Evolutionary conservation across 164 flowering plant species (phyloP).

Genomic region (Vitis vinifera): DNA sequence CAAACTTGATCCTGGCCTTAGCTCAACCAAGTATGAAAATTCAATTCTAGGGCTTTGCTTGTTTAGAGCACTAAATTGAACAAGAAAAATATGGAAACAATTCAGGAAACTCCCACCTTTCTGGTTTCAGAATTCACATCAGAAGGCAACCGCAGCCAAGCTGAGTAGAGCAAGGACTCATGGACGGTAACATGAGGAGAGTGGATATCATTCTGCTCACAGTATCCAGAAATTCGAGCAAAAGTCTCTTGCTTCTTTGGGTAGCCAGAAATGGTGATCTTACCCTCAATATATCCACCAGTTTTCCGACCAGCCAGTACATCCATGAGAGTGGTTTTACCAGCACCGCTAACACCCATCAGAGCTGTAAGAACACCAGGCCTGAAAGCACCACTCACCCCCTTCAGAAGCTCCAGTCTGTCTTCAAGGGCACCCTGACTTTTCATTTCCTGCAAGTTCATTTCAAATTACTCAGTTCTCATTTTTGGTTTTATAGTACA

Average conservation of each 20-base stretch:
- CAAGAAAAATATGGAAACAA: too few relatives aligned
- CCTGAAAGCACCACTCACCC: constrained; percentile 63
- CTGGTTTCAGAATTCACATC: constrained; percentile 32
- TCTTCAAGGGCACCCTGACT: constrained; percentile 45
- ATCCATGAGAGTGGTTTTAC: constrained; percentile 73
- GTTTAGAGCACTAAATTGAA: too few relatives aligned
- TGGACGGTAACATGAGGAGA: constrained; percentile 61
- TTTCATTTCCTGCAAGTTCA: constrained; percentile 43
- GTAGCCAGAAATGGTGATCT: constrained; percentile 53
- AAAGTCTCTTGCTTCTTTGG: constrained; percentile 64
- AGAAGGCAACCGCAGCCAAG: constrained; percentile 58
- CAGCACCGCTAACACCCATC: constrained; percentile 81
- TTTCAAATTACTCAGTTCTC: background rate
- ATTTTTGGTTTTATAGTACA: background rate
- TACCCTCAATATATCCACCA: constrained; percentile 59
- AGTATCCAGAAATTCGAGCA: constrained; percentile 58
- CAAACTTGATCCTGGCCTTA: too few relatives aligned
- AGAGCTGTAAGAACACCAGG: constrained; percentile 74
- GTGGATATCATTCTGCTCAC: constrained; percentile 65
- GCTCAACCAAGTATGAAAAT: too few relatives aligned
- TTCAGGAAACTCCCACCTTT: constrained; percentile 24
- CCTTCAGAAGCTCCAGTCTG: constrained; percentile 39
- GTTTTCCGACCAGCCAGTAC: constrained; percentile 69
- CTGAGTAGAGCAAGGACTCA: constrained; percentile 60
- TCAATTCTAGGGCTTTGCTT: too few relatives aligned